phyloP scores from a whole-genome alignment of 2,329 filamentous ascomycete species.

The Alternaria tenuissima region DNA sequence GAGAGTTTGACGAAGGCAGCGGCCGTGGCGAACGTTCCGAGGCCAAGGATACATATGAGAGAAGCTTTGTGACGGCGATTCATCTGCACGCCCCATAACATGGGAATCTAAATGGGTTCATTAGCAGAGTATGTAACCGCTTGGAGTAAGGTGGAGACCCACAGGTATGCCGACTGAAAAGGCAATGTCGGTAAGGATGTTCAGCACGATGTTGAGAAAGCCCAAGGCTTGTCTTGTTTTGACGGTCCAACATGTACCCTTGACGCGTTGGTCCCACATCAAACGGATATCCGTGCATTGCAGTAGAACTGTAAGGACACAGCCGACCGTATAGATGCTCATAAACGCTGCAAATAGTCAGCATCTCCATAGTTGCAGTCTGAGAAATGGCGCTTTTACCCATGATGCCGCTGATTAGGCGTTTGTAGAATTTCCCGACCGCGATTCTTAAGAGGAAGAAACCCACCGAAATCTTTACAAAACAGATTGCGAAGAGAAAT shows the following conservation, averaged over 20 bases:
- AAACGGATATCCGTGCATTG: conserved; percentile 59
- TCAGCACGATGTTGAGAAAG: conserved; percentile 56
- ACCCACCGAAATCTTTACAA: conserved; percentile 60
- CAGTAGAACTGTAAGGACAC: conserved; percentile 58
- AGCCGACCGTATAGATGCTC: conserved; percentile 54
- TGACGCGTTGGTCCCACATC: conserved; percentile 55
- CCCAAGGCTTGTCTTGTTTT: conserved; percentile 52
- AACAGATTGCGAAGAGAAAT: conserved; percentile 56
- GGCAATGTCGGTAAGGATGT: conserved; percentile 53
- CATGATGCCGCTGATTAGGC: conserved; percentile 56
- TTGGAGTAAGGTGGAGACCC: neutral
- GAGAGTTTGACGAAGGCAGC: conserved; percentile 54
- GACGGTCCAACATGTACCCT: conserved; percentile 54
- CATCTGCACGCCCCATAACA: conserved; percentile 47
- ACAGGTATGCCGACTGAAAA: conserved; percentile 53
- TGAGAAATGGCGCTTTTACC: conserved; percentile 30
- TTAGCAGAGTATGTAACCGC: neutral
- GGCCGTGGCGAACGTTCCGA: conserved; percentile 57
- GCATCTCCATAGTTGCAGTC: neutral
- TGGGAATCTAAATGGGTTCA: conserved; percentile 28
- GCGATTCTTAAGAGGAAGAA: conserved; percentile 60
- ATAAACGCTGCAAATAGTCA: conserved; percentile 51
- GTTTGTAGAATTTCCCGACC: conserved; percentile 50
- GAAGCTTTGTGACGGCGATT: conserved; percentile 51
- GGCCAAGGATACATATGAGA: conserved; percentile 52